Percentiles rank a stretch among this genome's conserved stretches.
phyloP scores from a whole-genome alignment of 2,329 filamentous ascomycete genomes.

The Coleophoma crateriformis region DNA sequence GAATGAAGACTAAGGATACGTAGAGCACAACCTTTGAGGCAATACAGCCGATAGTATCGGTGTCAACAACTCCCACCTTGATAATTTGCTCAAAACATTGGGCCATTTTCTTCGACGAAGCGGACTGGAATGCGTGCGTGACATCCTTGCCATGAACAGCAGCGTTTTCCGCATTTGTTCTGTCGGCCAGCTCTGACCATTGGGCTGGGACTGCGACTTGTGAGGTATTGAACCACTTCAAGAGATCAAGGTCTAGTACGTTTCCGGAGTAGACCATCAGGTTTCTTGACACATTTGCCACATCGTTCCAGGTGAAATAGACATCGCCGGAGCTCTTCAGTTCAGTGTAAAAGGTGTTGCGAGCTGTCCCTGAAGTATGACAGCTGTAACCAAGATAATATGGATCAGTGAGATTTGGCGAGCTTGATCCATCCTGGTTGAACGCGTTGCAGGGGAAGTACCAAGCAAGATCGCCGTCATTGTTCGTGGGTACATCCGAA shows the following conservation, averaged over 20 bases:
- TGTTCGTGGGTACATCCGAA: slow-evolving; percentile 77
- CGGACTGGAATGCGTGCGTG: slow-evolving; percentile 78
- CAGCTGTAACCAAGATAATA: slow-evolving; percentile 85
- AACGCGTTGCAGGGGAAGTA: slow-evolving; percentile 92
- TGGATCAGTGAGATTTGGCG: slow-evolving; percentile 66
- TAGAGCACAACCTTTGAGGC: slow-evolving; percentile 96
- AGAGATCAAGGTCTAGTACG: slow-evolving; percentile 82
- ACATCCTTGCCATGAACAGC: slow-evolving; percentile 79
- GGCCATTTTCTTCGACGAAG: slow-evolving; percentile 72
- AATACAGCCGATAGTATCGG: slow-evolving; percentile 93
- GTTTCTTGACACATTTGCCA: slow-evolving; percentile 83
- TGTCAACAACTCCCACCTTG: slow-evolving; percentile 93
- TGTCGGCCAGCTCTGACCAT: slow-evolving; percentile 76
- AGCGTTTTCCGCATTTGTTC: slow-evolving; percentile 50
- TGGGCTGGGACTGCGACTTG: slow-evolving; percentile 71
- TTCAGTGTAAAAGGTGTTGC: slow-evolving; percentile 68
- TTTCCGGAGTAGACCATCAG: slow-evolving; percentile 91
- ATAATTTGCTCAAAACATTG: slow-evolving; percentile 90
- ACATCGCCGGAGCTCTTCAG: slow-evolving; percentile 74
- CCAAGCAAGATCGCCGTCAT: slow-evolving; percentile 75
- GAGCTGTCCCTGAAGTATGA: slow-evolving; percentile 67
- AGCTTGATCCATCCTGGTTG: slow-evolving; percentile 85
- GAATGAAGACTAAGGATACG: slow-evolving; percentile 83
- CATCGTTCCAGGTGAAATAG: slow-evolving; percentile 93
- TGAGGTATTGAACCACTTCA: slow-evolving; percentile 82